Evolutionary conservation across 2,329 filamentous ascomycete species (phyloP).

Genomic region (Fusarium xylarioides): DNA sequence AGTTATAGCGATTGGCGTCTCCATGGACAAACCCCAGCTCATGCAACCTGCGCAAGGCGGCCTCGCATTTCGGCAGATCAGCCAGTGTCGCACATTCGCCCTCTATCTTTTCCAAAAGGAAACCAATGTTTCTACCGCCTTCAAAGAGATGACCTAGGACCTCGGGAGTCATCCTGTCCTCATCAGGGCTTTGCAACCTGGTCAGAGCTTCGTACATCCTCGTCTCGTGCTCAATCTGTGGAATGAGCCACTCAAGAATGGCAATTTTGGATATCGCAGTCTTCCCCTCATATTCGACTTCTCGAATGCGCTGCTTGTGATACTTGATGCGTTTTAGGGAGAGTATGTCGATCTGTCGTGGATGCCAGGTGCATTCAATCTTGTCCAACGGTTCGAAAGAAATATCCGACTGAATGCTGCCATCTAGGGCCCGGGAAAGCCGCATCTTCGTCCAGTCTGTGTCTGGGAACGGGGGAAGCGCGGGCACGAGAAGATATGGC

Average conservation of each 20-base stretch:
- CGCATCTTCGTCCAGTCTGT: not conserved
- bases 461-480: not conserved
- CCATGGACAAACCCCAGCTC: not conserved
- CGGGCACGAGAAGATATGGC: not conserved
- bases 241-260: not conserved
- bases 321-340: not conserved
- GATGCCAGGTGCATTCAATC: not conserved
- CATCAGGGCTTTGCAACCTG: not conserved
- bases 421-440: rapidly evolving
- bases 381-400: not conserved
- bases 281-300: not conserved
- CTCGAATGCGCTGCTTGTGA: not conserved
- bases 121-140: rapidly evolving
- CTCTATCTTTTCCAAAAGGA: not conserved
- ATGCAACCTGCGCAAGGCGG: not conserved
- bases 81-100: not conserved
- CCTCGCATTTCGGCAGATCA: not conserved
- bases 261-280: not conserved
- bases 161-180: rapidly evolving
- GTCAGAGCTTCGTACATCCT: not conserved
- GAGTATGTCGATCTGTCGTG: not conserved
- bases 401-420: not conserved
- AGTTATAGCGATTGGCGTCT: not conserved
- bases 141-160: not conserved
- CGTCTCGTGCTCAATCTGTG: not conserved